Percentiles rank a stretch among this genome's conserved stretches.
These are phyloP conservation scores for Panaeolus papilionaceus DNA, from an alignment of 768 basidiomycete genomes.

Conservation along the genomic window DNA sequence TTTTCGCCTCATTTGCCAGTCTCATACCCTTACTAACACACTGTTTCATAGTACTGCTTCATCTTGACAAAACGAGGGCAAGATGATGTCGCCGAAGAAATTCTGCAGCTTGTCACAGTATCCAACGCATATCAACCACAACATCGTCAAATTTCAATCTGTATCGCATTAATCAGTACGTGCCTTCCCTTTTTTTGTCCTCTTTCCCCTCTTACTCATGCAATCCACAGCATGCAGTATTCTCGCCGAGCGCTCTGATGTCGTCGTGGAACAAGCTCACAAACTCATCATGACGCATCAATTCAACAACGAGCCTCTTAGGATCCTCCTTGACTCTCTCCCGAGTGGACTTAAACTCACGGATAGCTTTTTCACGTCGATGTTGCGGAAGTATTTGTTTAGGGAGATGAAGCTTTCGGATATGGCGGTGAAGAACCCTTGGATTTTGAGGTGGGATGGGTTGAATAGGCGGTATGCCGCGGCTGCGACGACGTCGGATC, in stretches of 20 bases:
- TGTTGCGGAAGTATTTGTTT: conserved; percentile 83
- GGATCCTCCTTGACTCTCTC: conserved; percentile 78
- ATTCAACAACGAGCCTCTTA: conserved; percentile 86
- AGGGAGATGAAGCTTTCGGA: conserved; percentile 80
- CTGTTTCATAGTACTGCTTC: conserved; percentile 69
- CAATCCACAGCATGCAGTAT: conserved; percentile 72
- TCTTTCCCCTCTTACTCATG: too few species aligned
- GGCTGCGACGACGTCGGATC: conserved; percentile 29
- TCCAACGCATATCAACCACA: conserved; percentile 74
- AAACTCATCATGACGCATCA: conserved; percentile 79
- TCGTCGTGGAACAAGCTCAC: conserved; percentile 75
- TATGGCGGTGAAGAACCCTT: conserved; percentile 66
- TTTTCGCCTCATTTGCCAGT: too few species aligned
- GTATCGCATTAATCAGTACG: conserved; percentile 80
- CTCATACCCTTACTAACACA: neutral
- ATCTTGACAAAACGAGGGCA: conserved; percentile 68
- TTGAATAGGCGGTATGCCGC: conserved; percentile 63
- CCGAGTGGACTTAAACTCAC: conserved; percentile 73
- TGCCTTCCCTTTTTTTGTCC: too few species aligned
- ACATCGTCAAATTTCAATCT: conserved; percentile 70
- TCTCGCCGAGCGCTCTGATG: conserved; percentile 54
- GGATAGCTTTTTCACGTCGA: conserved; percentile 78
- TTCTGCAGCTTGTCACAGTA: too few species aligned
- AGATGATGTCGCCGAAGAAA: conserved; percentile 72
- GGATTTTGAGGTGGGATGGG: conserved; percentile 66